Evolutionary conservation across 306 rosid genomes (phyloP).

Genomic region (Macrotyloma uniflorum): DNA sequence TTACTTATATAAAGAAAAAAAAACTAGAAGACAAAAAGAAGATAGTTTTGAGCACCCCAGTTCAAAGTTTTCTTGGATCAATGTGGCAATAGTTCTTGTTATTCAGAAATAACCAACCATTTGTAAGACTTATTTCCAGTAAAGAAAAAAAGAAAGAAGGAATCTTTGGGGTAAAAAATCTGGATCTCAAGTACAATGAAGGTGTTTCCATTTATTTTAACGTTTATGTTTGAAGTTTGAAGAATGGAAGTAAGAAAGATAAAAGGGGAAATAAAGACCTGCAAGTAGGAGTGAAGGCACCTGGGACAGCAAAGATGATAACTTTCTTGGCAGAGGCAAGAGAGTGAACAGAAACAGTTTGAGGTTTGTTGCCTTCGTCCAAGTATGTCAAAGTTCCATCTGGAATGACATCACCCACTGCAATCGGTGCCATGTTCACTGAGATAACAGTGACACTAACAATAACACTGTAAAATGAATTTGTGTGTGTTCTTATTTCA

Average conservation of each 20-base stretch:
- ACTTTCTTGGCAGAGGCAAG: conserved; percentile 75
- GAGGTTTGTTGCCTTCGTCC: conserved; percentile 58
- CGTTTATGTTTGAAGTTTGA: background rate
- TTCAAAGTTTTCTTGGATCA: background rate
- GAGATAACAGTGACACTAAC: too few relatives aligned
- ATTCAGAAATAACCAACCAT: too few relatives aligned
- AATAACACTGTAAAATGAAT: too few relatives aligned
- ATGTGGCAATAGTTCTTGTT: background rate
- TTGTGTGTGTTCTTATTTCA: too few relatives aligned
- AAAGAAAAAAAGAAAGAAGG: too few relatives aligned
- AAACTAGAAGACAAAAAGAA: background rate
- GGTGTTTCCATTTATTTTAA: background rate
- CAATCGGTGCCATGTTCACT: conserved; percentile 67
- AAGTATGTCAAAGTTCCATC: conserved; percentile 67
- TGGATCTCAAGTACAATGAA: conserved; percentile 2
- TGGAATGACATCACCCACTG: conserved; percentile 64
- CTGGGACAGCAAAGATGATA: conserved; percentile 87
- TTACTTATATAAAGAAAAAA: too few relatives aligned
- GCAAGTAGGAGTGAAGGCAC: conserved; percentile 93
- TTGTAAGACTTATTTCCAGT: too few relatives aligned
- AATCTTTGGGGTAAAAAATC: background rate
- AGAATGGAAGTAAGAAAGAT: background rate
- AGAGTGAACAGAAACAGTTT: conserved; percentile 60
- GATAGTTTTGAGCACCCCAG: background rate
- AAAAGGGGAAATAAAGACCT: conserved; percentile 42